A percentile compares a stretch with the other conserved stretches of the same genome.
phyloP scores from a whole-genome alignment of 306 rosid genomes.

The Ammopiptanthus mongolicus region DNA sequence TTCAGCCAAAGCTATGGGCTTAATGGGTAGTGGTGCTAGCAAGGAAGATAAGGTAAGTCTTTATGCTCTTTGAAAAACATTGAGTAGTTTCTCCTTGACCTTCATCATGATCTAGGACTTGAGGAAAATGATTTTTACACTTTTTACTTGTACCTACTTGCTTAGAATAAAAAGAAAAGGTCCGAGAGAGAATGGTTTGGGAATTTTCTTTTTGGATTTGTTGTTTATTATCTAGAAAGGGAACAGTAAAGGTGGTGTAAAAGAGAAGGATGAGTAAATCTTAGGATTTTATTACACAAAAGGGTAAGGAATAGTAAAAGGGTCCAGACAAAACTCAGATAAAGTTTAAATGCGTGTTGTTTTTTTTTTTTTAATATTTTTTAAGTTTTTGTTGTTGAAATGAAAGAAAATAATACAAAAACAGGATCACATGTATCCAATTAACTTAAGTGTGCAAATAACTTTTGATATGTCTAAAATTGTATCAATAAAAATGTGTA shows the following conservation, averaged over 20 bases:
- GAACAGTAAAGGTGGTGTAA: too few relatives aligned
- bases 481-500: too few relatives aligned
- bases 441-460: too few relatives aligned
- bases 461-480: too few relatives aligned
- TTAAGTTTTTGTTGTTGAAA: too few relatives aligned
- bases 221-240: background rate
- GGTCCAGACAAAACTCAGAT: background rate
- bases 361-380: too few relatives aligned
- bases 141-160: too few relatives aligned
- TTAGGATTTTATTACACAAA: background rate
- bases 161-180: too few relatives aligned
- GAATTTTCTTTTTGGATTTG: background rate
- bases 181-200: background rate
- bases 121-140: too few relatives aligned
- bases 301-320: background rate
- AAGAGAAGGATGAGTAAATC: background rate
- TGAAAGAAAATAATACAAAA: too few relatives aligned
- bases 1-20: slow-evolving; percentile 20
- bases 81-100: background rate
- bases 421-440: too few relatives aligned
- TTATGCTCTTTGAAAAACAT: background rate
- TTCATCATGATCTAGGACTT: background rate
- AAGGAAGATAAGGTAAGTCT: slow-evolving; percentile 35
- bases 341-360: too few relatives aligned
- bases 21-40: background rate